Evolutionary conservation across 2,329 filamentous ascomycete species (phyloP).

Genomic region (Xylaria polymorpha): DNA sequence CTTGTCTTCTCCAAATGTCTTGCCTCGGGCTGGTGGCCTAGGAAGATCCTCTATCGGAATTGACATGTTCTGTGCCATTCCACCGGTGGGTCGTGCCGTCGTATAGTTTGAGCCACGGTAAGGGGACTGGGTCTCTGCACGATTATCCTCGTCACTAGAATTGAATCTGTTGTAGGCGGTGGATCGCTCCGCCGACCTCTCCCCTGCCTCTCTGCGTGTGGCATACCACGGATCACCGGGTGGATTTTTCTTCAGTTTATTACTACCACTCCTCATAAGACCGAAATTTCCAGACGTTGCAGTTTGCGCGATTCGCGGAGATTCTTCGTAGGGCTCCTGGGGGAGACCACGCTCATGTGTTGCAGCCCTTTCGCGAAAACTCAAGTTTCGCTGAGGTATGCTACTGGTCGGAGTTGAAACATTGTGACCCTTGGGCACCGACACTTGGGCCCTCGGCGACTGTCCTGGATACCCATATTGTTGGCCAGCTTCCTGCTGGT

Average conservation of each 20-base stretch:
- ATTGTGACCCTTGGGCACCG: slow-evolving; percentile 44
- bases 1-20: slow-evolving; percentile 40
- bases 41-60: slow-evolving; percentile 38
- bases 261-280: slow-evolving; percentile 63
- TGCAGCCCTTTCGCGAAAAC: slow-evolving; percentile 69
- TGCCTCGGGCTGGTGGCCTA: slow-evolving; percentile 44
- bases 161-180: slow-evolving; percentile 45
- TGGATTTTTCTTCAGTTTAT: slow-evolving; percentile 69
- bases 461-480: slow-evolving; percentile 47
- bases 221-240: slow-evolving; percentile 63
- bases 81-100: slow-evolving; percentile 26
- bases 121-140: slow-evolving; percentile 17
- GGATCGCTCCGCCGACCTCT: slow-evolving; percentile 52
- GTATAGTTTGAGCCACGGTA: slow-evolving; percentile 20
- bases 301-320: slow-evolving; percentile 40
- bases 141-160: slow-evolving; percentile 16
- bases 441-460: slow-evolving; percentile 47
- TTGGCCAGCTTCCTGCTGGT: slow-evolving; percentile 49
- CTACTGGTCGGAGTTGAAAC: slow-evolving; percentile 46
- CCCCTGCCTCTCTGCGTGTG: slow-evolving; percentile 58
- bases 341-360: slow-evolving; percentile 57
- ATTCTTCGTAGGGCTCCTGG: slow-evolving; percentile 44
- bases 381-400: slow-evolving; percentile 66
- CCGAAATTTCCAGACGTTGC: slow-evolving; percentile 53
- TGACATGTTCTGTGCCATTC: slow-evolving; percentile 33